A percentile compares a stretch with the other conserved stretches of the same genome.
Conservation (phyloP, 805 yeast species). For the Metschnikowia gelsemii region DNA sequence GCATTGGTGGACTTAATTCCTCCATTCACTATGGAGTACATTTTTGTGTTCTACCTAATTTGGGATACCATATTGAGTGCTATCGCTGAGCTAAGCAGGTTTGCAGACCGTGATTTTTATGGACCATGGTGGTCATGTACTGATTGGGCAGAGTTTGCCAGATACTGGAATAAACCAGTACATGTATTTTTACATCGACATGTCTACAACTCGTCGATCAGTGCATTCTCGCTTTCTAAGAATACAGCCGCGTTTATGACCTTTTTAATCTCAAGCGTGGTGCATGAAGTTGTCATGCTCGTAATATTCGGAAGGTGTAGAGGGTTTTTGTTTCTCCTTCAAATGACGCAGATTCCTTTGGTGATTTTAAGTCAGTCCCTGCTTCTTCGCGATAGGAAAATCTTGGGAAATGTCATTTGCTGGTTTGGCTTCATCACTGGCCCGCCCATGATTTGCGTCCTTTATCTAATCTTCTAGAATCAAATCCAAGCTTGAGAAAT, state of each 20-base stretch:
- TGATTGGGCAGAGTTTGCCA: conserved; percentile 89
- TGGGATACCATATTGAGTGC: conserved; percentile 94
- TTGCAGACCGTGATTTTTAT: conserved; percentile 90
- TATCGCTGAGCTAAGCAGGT: conserved; percentile 82
- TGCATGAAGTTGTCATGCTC: conserved; percentile 93
- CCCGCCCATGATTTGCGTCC: conserved; percentile 82
- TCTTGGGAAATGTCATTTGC: conserved; percentile 77
- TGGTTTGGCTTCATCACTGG: conserved; percentile 92
- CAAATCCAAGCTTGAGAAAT: not conserved
- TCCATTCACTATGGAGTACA: conserved; percentile 70
- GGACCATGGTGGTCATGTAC: conserved; percentile 98
- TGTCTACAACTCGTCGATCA: conserved; percentile 87
- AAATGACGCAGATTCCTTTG: conserved; percentile 85
- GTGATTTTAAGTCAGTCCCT: conserved; percentile 61
- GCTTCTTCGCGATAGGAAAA: conserved; percentile 52
- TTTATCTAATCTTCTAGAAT: conserved; percentile 56
- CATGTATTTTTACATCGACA: conserved; percentile 87
- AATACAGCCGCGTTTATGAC: conserved; percentile 72
- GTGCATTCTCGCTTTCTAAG: conserved; percentile 67
- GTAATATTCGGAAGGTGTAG: conserved; percentile 77
- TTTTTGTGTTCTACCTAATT: conserved; percentile 80
- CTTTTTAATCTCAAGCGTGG: conserved; percentile 71
- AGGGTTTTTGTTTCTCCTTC: conserved; percentile 76
- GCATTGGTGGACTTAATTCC: conserved; percentile 74
- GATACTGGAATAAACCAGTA: conserved; percentile 94